Base-by-base conservation (phyloP, 768 basidiomycete species). In the Podaxis sp. region DNA sequence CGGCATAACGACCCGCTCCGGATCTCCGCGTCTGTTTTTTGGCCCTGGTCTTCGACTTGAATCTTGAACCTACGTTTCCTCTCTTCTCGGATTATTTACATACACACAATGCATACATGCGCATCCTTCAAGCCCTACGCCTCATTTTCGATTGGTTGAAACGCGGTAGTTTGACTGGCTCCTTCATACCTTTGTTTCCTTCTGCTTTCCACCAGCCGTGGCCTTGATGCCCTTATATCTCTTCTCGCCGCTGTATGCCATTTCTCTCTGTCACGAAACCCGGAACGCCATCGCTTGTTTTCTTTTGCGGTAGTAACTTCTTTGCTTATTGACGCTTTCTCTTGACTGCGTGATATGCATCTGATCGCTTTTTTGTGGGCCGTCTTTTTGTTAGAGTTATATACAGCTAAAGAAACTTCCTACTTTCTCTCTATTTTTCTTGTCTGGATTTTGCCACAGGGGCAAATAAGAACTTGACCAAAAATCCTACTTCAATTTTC, bases 341-440 rank as follows among this genome's bases (percentile, higher is more conserved):
- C 33, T 51, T 38, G 25, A 27, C 49, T 51, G 36, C 50, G 17
- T 49, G 57, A 58, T 49, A 51, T 36, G 38, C 49, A 59, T 40
- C 58, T 50, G 24, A 25, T 51, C 50, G 51, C 17, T 19, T 59
- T 24, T 50, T 50, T 51, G 36, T 51, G 58, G 33, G 19, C 41
- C 49, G 25, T 33, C 36, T 50, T 33, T 47, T 53, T 19, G 38
- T 60, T 53, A 53, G 51, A 60, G 8, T 60, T 60, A 49, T 61
- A 47, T 55, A 53, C 60, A 54, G 38, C 19, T 54, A 29, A 54
- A 55, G 43, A 55, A 43, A 22, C 13, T 9, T 55, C 46, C 12
- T 54, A 15, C 37, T 36, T 46, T 37, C 41, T 55, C 11, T 55
- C 53, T 41, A 8, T 22, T 46, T 46, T 46, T n/a, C n/a, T 24